These are phyloP conservation scores for Suillus alpinus DNA, from an alignment of 768 basidiomycete species.

Conservation along the genomic window DNA sequence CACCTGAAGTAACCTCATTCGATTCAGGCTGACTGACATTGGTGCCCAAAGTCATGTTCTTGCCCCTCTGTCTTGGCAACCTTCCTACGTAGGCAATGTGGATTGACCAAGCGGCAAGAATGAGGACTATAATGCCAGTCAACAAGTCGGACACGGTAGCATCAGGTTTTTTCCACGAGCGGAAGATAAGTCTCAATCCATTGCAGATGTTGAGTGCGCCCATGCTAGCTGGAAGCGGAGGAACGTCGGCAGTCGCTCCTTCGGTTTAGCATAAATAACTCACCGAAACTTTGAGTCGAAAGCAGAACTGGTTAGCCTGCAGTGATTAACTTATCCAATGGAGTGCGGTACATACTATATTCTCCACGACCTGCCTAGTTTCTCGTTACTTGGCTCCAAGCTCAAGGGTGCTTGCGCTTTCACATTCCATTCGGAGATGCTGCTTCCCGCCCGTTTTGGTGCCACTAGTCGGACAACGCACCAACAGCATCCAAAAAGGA, in stretches of 20 bases:
- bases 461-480: neutral
- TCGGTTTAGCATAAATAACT: neutral
- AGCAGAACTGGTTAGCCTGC: neutral
- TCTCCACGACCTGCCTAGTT: neutral
- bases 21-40: neutral
- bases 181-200: neutral
- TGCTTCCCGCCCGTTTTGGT: neutral
- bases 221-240: neutral
- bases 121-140: neutral
- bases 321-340: neutral
- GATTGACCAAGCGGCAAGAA: neutral
- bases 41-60: neutral
- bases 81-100: neutral
- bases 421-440: no score
- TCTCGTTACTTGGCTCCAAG: no score
- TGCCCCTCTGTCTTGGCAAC: neutral
- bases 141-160: neutral
- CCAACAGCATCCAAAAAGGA: neutral
- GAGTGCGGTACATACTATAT: neutral
- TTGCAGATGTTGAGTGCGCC: neutral
- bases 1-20: neutral
- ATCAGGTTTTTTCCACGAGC: neutral
- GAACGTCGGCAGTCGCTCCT: neutral
- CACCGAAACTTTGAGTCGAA: neutral
- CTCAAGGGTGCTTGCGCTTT: no score